Conservation (phyloP, 2,329 filamentous ascomycete species). For the Xylaria sp. region DNA sequence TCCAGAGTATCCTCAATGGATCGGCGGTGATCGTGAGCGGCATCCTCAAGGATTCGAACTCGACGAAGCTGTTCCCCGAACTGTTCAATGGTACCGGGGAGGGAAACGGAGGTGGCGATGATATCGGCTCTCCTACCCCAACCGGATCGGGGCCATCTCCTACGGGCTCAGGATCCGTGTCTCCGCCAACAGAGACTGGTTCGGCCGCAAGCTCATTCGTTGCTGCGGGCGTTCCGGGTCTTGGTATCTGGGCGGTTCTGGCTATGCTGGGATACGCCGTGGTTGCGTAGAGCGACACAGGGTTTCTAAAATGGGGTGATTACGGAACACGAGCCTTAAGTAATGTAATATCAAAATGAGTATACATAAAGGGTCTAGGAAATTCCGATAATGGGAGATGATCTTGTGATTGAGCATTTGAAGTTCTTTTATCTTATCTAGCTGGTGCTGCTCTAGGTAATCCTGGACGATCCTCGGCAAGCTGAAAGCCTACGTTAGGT, state of each 20-base stretch:
- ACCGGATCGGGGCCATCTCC: slow-evolving; percentile 13
- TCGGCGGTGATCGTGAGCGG: slow-evolving; percentile 43
- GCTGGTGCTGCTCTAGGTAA: too few species aligned
- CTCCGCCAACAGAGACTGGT: slow-evolving; percentile 10
- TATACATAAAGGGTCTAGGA: background rate
- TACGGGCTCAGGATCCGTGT: slow-evolving; percentile 8
- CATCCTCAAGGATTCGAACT: slow-evolving; percentile 42
- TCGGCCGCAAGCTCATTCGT: slow-evolving; percentile 16
- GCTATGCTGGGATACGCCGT: slow-evolving; percentile 1
- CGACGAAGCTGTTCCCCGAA: slow-evolving; percentile 38
- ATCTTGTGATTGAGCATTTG: background rate
- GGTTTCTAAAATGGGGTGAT: background rate
- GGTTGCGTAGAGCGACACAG: background rate
- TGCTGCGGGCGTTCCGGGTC: background rate
- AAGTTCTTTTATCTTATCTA: background rate
- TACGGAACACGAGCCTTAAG: background rate
- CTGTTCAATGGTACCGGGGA: slow-evolving; percentile 27
- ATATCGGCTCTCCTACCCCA: background rate
- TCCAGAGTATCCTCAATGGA: slow-evolving; percentile 45
- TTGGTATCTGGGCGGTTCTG: slow-evolving; percentile 5
- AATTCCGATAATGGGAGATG: too few species aligned
- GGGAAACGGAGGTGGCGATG: background rate
- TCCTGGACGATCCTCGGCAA: too few species aligned
- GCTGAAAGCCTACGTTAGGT: too few species aligned
- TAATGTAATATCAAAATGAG: slow-evolving; percentile 12